A percentile compares a stretch with the other conserved stretches of the same genome.
Conservation (phyloP, 225 moss, liverwort and hornwort genomes). For the Marchantia polymorpha region DNA sequence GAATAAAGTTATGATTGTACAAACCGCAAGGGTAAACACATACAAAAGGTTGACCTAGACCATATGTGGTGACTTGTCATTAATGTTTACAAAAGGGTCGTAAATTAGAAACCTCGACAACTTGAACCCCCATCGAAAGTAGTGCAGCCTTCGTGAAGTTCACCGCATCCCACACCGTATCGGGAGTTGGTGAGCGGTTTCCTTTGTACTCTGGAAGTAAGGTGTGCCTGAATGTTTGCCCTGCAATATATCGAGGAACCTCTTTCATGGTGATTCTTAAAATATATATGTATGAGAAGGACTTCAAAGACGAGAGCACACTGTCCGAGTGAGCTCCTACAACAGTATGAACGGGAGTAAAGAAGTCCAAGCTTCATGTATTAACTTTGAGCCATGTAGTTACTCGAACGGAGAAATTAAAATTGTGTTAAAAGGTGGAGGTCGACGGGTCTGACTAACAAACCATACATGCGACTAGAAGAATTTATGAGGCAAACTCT, state of each 20-base stretch:
- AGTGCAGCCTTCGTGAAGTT: constrained; percentile 42
- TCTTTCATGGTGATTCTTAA: background rate
- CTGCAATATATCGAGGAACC: constrained; percentile 27
- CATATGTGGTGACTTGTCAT: background rate
- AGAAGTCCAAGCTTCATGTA: too few species aligned
- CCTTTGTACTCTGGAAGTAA: constrained; percentile 37
- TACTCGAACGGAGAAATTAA: too few species aligned
- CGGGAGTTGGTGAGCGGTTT: constrained; percentile 35
- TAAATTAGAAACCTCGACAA: constrained; percentile 34
- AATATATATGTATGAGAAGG: too few species aligned
- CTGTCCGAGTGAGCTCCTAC: too few species aligned
- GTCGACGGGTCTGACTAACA: too few species aligned
- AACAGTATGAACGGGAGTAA: too few species aligned
- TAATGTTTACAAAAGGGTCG: background rate
- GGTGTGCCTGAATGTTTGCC: constrained; percentile 42
- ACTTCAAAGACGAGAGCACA: too few species aligned
- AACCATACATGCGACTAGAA: too few species aligned
- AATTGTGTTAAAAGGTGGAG: too few species aligned
- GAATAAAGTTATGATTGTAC: background rate
- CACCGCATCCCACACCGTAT: constrained; percentile 39
- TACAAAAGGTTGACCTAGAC: background rate
- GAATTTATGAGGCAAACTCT: too few species aligned
- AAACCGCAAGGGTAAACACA: background rate
- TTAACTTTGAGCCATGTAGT: too few species aligned
- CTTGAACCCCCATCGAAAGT: constrained; percentile 40